phyloP scores from a whole-genome alignment of 2,329 filamentous ascomycete genomes.

The Fusarium hostae region DNA sequence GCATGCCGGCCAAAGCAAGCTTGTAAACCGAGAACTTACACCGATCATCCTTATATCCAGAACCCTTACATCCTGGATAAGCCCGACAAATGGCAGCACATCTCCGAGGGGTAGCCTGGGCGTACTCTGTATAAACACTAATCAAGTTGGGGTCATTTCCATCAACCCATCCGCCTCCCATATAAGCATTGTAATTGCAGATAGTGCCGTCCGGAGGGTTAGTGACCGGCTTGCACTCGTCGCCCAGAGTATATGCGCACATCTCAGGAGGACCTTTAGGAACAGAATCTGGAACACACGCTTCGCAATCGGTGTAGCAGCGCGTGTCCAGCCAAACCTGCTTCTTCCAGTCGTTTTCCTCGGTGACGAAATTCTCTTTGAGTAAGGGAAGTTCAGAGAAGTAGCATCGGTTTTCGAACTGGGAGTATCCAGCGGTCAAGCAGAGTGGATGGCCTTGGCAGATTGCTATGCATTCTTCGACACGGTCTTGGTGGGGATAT shows the following conservation, averaged over 20 bases:
- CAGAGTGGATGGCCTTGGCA: neutral
- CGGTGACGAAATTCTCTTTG: neutral
- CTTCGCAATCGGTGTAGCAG: neutral
- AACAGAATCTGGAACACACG: neutral
- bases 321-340: neutral
- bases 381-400: neutral
- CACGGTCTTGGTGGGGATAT: neutral
- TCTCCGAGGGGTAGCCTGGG: neutral
- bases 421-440: neutral
- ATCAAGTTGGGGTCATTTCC: neutral
- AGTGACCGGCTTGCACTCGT: neutral
- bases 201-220: neutral
- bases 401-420: slow-evolving; percentile 1
- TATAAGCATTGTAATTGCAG: neutral
- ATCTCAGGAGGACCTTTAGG: neutral
- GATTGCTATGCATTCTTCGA: slow-evolving; percentile 3
- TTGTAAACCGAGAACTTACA: neutral
- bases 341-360: neutral
- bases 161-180: neutral
- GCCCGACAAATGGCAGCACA: slow-evolving; percentile 17
- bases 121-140: neutral
- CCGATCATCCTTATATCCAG: slow-evolving; percentile 4
- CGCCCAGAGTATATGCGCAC: neutral
- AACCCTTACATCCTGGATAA: neutral
- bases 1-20: neutral